A percentile compares a stretch with the other conserved stretches of the same genome.
phyloP scores from a whole-genome alignment of 306 rosid genomes.

The Medicago ruthenica region DNA sequence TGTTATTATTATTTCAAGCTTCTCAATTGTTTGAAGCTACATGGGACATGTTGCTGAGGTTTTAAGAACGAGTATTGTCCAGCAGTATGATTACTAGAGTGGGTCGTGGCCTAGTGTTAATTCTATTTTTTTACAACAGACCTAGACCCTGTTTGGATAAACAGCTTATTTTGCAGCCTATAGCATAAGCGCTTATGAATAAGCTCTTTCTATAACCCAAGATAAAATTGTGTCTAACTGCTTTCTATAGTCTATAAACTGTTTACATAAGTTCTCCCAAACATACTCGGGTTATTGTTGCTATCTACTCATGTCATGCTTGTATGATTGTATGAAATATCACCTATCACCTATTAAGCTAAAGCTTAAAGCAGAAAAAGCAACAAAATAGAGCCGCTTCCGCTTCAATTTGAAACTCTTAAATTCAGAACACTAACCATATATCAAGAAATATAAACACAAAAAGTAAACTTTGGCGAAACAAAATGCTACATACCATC shows the following conservation, averaged over 20 bases:
- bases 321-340: slow-evolving; percentile 6
- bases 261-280: too few species aligned
- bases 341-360: neutral
- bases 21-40: slow-evolving; percentile 14
- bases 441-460: neutral
- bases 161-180: too few species aligned
- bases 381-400: neutral
- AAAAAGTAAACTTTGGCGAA: slow-evolving; percentile 7
- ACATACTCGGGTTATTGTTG: neutral
- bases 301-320: slow-evolving; percentile 11
- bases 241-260: too few species aligned
- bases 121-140: neutral
- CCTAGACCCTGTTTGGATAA: neutral
- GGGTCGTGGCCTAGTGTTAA: neutral
- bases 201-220: too few species aligned
- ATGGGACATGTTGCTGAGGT: neutral
- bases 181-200: too few species aligned
- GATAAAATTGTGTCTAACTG: too few species aligned
- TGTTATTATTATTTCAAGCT: neutral
- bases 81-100: neutral
- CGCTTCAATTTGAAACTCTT: neutral
- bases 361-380: neutral
- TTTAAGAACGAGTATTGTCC: neutral
- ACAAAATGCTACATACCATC: slow-evolving; percentile 62
- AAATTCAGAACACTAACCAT: neutral